Conservation (phyloP, 129 eudicot species). For the Flaveria sonorensis region DNA sequence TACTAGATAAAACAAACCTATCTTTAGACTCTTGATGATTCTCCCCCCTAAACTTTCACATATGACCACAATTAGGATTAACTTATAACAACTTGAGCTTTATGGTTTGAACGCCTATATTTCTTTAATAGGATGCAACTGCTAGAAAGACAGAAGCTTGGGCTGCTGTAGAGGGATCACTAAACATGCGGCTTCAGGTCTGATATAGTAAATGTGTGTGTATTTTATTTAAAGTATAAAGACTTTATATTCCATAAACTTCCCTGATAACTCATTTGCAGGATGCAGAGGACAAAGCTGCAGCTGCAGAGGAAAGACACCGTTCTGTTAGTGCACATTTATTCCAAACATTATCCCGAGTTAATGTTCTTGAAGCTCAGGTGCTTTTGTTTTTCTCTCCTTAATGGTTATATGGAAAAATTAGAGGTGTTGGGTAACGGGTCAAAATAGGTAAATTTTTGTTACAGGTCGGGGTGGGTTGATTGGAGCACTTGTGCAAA, state of each 20-base stretch:
- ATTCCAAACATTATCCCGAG: slow-evolving; percentile 77
- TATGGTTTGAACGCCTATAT: slow-evolving; percentile 7
- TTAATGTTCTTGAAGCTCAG: slow-evolving; percentile 98
- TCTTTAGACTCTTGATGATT: too few relatives aligned
- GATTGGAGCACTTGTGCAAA: neutral
- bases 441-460: neutral
- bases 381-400: slow-evolving; percentile 39
- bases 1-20: too few relatives aligned
- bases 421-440: neutral
- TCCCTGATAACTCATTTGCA: slow-evolving; percentile 37
- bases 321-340: slow-evolving; percentile 74
- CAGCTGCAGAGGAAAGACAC: slow-evolving; percentile 82
- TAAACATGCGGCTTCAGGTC: slow-evolving; percentile 89
- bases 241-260: neutral
- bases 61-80: too few relatives aligned
- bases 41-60: too few relatives aligned
- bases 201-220: neutral
- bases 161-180: slow-evolving; percentile 83
- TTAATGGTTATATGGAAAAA: neutral
- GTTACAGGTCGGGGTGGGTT: neutral
- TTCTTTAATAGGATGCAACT: slow-evolving; percentile 61
- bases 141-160: slow-evolving; percentile 74
- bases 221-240: neutral
- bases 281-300: slow-evolving; percentile 97
- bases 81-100: too few relatives aligned